Base-by-base conservation (phyloP, 176 grass and related monocot species). In the Ampelocalamus luodianensis region DNA sequence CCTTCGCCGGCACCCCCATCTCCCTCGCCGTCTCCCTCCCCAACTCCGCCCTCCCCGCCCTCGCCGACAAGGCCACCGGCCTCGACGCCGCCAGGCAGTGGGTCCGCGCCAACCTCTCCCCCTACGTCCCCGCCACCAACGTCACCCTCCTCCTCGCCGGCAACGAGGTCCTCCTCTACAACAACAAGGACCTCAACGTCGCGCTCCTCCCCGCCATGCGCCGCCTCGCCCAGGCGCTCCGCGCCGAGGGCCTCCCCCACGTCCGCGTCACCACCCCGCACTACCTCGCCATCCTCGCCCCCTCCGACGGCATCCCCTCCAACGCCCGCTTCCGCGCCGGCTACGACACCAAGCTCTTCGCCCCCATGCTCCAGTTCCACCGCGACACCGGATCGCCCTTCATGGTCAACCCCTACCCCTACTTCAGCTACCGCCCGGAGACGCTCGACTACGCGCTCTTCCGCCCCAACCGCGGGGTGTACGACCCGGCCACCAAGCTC, bases 361-460 rank as follows among this genome's bases (percentile, higher is more conserved):
- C 76, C 0, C 93, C 93, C 0, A 95, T 98, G 93, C 95, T 98
- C 32, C 80, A 66, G 39, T 92, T 98, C 89, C 93, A 85, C 93
- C 83, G 81, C 40, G 85, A 90, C 29, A 89, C 89, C 0, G 73
- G 84, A 0, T 79, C 91, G 0, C 95, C 93, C 0, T 91, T 98
- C 87, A 88, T 95, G 78, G 87, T 98, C 0, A 98, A 98, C 79
- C 85, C 93, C 0, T 98, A 98, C 89, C 93, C 95, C 26, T 98
- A 98, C 93, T 98, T 98, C 80, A 87, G 87, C 60, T 98, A 98
- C 91, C 68, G 37, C 34, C 56, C 82, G 0, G 6, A 54, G 40
- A 93, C 54, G 7, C 85, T 98, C 22, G 27, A 91, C 76, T 98
- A 93, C 87, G 93, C 95, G 2, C 48, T 90, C 13, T 98, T 98